phyloP scores from a whole-genome alignment of 768 basidiomycete species.

The Trametes villosa region DNA sequence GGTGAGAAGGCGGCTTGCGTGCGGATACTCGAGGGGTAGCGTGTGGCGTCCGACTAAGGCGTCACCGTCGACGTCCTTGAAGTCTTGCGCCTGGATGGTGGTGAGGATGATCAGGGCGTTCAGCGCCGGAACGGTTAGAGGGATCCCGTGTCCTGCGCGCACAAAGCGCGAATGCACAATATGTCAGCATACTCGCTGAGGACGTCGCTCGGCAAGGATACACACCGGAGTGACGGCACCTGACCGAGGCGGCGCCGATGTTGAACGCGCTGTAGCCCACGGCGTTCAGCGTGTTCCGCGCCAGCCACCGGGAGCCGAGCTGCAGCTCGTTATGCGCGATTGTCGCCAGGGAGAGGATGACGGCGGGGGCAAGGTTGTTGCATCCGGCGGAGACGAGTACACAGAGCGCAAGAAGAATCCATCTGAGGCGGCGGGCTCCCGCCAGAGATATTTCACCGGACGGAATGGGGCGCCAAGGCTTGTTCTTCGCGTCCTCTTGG shows the following conservation, averaged over 20 bases:
- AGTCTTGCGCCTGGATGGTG: slow-evolving; percentile 19
- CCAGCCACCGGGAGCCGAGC: slow-evolving; percentile 17
- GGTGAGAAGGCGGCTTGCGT: background rate
- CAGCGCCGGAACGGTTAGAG: too few species aligned
- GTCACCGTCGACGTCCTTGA: slow-evolving; percentile 14
- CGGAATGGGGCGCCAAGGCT: slow-evolving; percentile 32
- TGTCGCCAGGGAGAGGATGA: slow-evolving; percentile 14
- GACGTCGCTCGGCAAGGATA: too few species aligned
- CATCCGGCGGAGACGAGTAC: slow-evolving; percentile 17
- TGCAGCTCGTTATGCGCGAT: slow-evolving; percentile 29
- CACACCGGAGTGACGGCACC: background rate
- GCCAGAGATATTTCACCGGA: slow-evolving; percentile 22
- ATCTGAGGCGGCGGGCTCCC: slow-evolving; percentile 23
- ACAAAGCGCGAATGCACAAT: too few species aligned
- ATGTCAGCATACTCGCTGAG: too few species aligned
- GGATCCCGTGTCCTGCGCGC: too few species aligned
- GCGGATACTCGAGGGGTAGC: slow-evolving; percentile 6
- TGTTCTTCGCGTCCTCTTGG: slow-evolving; percentile 31
- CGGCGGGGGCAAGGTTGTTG: slow-evolving; percentile 9
- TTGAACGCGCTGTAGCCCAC: slow-evolving; percentile 24
- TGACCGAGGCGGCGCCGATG: slow-evolving; percentile 28
- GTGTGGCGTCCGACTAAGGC: background rate
- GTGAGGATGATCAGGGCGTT: too few species aligned
- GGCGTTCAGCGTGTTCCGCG: slow-evolving; percentile 23
- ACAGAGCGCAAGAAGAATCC: slow-evolving; percentile 25